Evolutionary conservation across 129 eudicot genomes (phyloP), one percentile per base, ranked within the genome.

Genomic region (Chrysanthemum lavandulifolium): DNA sequence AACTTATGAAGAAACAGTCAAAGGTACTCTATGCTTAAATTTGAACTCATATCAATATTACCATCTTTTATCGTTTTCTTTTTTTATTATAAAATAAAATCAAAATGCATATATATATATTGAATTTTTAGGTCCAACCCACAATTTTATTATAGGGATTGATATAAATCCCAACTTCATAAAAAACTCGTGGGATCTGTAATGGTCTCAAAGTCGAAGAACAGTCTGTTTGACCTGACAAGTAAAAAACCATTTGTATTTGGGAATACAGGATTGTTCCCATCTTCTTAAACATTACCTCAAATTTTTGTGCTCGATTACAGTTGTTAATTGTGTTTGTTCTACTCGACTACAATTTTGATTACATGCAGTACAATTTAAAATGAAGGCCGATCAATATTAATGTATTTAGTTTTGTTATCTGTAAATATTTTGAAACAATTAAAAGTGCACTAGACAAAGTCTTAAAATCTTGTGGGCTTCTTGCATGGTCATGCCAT

Each of bases 1-100:
- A 33, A 33, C 43, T 60, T 60, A 60, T 60, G 65, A 60, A 19
- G 43, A 60, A 60, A 60, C 25, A 60, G 65, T 60, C 43, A 60
- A 25, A 60, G 65, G 65, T 60, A 60, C n/a, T 25, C 43, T 0
- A 60, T 7, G 16, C 43, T 25, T 11, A 19, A 23, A 11, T 40
- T 60, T 25, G 13, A 60, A 60, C n/a, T 60, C 43, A 60, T 59
- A 40, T 40, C 47, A 40, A 10, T 2, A 59, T 18, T 59, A 13
- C 4, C 13, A 0, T 56, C 8, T 56, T 56, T n/a, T n/a, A 19
- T 10, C 23, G 8, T 7, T 54, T 55, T 55, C 10, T 55, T 40
- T 7, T 36, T 40, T 6, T 40, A 40, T 40, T 40, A 40, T 40
- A 40, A 40, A 40, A 40, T 40, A 6, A 40, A 40, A 40, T 40